Evolutionary conservation across 208 protist species (phyloP), one percentile per base, ranked within the genome.

Genomic region (Strigomonas galati): DNA sequence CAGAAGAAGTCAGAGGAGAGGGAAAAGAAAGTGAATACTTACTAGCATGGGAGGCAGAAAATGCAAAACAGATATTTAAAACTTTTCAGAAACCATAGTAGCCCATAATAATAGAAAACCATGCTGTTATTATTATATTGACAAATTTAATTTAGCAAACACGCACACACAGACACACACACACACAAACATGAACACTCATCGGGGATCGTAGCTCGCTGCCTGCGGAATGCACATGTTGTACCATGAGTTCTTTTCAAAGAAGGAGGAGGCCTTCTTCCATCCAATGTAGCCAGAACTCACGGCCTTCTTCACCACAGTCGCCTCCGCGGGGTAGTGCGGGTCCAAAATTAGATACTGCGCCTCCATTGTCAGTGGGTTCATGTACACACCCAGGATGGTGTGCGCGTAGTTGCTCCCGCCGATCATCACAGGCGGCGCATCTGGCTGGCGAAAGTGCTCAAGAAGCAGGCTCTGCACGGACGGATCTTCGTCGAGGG

Each of bases 341-440:
- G 97, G 97, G 68, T 98, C 97, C 0, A 97, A 69, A 24, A 98
- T 90, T 9, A 98, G 74, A 52, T 95, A 97, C 49, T 67, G 77
- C 31, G 77, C 78, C 63, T 92, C 91, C 67, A 88, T 82, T 5
- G 87, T 98, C 35, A 69, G 48, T 65, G 81, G 64, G 75, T 98
- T 93, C 21, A 82, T 80, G 54, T 94, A 76, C n/a, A 98, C 69
- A 48, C 97, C 97, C 7, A 98, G 66, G 27, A 98, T 85, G 19
- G 97, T 98, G 67, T 98, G 96, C 1, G 97, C 97, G 62, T 98
- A 91, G 53, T 89, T 94, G 63, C 95, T 96, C 44, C 94, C 94
- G 24, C 97, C 97, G 73, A 98, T 98, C 97, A 98, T 98, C 15
- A 98, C 81, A 2, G 97, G 97, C 7, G 77, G 83, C 0, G 93